Base-by-base conservation (phyloP, 2,329 filamentous ascomycete species). In the Blumeria hordei region DNA sequence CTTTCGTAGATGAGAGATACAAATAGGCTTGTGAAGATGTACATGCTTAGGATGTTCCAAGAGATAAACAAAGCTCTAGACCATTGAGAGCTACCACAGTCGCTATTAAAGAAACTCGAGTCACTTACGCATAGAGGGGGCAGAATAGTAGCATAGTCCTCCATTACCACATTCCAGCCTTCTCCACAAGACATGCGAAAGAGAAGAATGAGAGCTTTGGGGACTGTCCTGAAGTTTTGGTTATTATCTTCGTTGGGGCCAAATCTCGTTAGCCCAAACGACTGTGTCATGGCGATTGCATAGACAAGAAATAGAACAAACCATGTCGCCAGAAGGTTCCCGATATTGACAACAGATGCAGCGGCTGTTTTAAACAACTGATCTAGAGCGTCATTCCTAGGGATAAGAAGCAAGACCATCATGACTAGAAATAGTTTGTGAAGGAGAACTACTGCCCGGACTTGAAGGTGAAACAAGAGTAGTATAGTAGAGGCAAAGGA, bases 41-140 rank as follows among this genome's bases (percentile, higher is more conserved):
- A 98, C 92, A 98, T 98, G 83, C 90, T 96, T 68, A 98, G 76
- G 63, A 98, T 90, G 71, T 98, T 98, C 92, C 92, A 98, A 4
- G 83, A 79, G 56, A 96, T 88, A 71, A 98, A 98, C 9, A 98
- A 73, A 36, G 81, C 78, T 54, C 88, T 76, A 7, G 92, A 88
- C 88, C 92, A 98, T 41, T 80, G 76, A 53, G 80, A 77, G 69
- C 90, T 94, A 57, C 92, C 92, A 64, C 92, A 98, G 68, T 98
- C 93, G 62, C 87, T 92, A 44, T 85, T 71, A 63, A 88, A 90
- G 67, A 94, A 95, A 41, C 75, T 74, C 0, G 70, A 64, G 37
- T 75, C 75, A 18, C 81, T 73, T 1, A 88, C 87, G 68, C 92
- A 98, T 54, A 85, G 76, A 0, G 90, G 90, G 3, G 83, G 80